Evolutionary conservation across 202 grass and related monocot genomes (phyloP), one percentile per base, ranked within the genome.

Genomic region (Hordeum pubiflorum): DNA sequence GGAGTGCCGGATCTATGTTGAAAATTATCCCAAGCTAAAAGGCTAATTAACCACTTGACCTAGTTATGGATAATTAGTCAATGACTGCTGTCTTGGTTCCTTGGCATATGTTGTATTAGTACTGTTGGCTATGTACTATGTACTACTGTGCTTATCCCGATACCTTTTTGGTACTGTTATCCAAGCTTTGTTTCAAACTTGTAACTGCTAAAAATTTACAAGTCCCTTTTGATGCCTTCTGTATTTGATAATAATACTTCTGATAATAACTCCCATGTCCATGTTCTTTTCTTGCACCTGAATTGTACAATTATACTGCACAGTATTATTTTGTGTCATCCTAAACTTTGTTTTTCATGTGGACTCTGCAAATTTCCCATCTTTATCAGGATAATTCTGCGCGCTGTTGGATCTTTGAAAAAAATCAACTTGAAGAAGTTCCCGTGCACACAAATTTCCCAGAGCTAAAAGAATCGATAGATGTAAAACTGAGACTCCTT

Each of bases 341-440:
- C 43, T 44, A 14, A 61, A 32, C 58, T 1, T 64, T 77, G 7
- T n/a, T 29, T 65, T 60, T 69, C 37, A 52, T 78, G 62, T 26
- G 69, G 67, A 82, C 74, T 63, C 75, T 44, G 78, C 26, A 83
- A 18, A 44, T 77, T 81, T 83, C 69, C 2, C 44, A n/a, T 67
- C 34, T 63, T 87, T 80, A 67, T 78, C 69, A 94, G 91, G 88
- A 97, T 74, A 94, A 97, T 91, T 94, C 92, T 87, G 76, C 88
- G 29, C 84, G 20, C 59, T 91, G 95, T 83, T 97, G 89, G 91
- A 80, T 94, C 40, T 77, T 84, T 69, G 31, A 85, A 40, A 85
- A 58, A 88, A 92, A 85, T 15, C 48, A 44, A 78, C 79, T 93
- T 57, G 68, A 89, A 79, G 82, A 97, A 91, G 79, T 85, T 79